Evolutionary conservation across 768 basidiomycete species (phyloP).

Genomic region (Leccinum fibrillosum): DNA sequence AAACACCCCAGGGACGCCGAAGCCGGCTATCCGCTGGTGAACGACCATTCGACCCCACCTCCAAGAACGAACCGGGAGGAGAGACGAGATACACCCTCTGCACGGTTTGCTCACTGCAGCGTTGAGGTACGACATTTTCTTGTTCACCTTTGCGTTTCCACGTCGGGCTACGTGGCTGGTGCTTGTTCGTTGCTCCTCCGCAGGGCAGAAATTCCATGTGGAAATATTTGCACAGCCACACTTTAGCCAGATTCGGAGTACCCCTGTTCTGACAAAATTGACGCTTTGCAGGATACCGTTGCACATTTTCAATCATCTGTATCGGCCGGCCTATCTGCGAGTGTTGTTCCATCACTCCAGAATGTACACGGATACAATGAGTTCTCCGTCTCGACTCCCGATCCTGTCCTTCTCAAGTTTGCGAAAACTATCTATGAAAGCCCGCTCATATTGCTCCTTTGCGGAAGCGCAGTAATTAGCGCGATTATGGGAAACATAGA

Average conservation of each 20-base stretch:
- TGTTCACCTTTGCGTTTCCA: not conserved
- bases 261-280: slow-evolving; percentile 5
- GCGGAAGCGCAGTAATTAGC: slow-evolving; percentile 87
- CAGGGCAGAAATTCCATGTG: slow-evolving; percentile 1
- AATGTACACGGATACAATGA: slow-evolving; percentile 87
- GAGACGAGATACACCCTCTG: slow-evolving; percentile 54
- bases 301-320: slow-evolving; percentile 64
- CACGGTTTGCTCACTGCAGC: slow-evolving; percentile 63
- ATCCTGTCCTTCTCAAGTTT: slow-evolving; percentile 83
- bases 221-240: slow-evolving; percentile 8
- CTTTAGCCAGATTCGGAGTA: slow-evolving; percentile 4
- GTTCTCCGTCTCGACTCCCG: slow-evolving; percentile 80
- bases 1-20: slow-evolving; percentile 28
- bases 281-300: slow-evolving; percentile 61
- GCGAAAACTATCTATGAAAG: slow-evolving; percentile 94
- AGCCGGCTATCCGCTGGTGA: slow-evolving; percentile 36
- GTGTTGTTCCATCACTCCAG: slow-evolving; percentile 61
- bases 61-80: slow-evolving; percentile 28
- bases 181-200: not conserved
- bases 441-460: slow-evolving; percentile 85
- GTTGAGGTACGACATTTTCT: slow-evolving; percentile 48
- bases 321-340: slow-evolving; percentile 56
- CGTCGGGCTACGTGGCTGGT: not conserved
- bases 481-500: slow-evolving; percentile 94
- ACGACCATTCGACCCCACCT: slow-evolving; percentile 12